These are phyloP conservation scores for Juncus effusus DNA, from an alignment of 176 grass and related monocot species.

Conservation along the genomic window DNA sequence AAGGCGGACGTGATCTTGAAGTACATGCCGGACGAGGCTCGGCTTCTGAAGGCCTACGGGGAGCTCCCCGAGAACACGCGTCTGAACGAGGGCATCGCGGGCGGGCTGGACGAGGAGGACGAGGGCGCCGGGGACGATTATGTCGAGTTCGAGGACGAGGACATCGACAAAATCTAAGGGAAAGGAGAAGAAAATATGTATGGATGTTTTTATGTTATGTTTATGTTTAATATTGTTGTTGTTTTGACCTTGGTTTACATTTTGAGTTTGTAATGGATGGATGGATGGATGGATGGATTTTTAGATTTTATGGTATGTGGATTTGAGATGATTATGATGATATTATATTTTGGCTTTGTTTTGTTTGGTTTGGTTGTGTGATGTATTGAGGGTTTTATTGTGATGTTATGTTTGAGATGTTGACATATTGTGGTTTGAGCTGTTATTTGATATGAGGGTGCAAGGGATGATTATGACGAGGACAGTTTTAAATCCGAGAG, in stretches of 20 bases:
- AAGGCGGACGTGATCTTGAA: constrained; percentile 54
- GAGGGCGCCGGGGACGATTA: constrained; percentile 39
- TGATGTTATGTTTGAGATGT: too few relatives aligned
- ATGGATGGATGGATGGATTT: background rate
- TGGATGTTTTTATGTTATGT: too few relatives aligned
- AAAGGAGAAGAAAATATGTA: too few relatives aligned
- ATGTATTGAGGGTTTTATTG: too few relatives aligned
- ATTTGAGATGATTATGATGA: background rate
- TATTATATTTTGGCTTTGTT: background rate
- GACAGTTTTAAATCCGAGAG: too few relatives aligned
- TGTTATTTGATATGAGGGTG: too few relatives aligned
- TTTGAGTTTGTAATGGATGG: background rate
- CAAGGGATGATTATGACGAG: too few relatives aligned
- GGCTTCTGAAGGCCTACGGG: constrained; percentile 53
- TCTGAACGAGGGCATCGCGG: constrained; percentile 52
- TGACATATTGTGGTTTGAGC: too few relatives aligned
- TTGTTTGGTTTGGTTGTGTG: too few relatives aligned
- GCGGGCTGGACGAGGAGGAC: constrained; percentile 54
- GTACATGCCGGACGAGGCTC: constrained; percentile 51
- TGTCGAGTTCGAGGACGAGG: constrained; percentile 59
- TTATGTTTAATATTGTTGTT: too few relatives aligned
- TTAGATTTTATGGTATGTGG: background rate
- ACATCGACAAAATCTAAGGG: constrained; percentile 52
- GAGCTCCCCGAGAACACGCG: constrained; percentile 51
- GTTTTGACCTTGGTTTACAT: too few relatives aligned